Evolutionary conservation across 495 filamentous ascomycete species (phyloP).

Genomic region (Aspergillus ostianus): DNA sequence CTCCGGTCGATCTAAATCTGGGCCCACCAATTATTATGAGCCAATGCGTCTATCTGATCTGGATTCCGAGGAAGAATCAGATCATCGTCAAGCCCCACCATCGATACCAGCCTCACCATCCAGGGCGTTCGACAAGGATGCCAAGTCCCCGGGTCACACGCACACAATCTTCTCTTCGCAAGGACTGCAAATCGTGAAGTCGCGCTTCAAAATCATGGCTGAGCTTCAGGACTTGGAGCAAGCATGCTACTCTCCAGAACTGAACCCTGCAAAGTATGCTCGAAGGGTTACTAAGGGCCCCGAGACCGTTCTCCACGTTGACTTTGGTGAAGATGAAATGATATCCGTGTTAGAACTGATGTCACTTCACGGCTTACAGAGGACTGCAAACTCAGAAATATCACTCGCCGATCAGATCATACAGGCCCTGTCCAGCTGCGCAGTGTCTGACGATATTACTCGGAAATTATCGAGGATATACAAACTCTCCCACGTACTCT

Average conservation of each 20-base stretch:
- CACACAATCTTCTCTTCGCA: conserved; percentile 9
- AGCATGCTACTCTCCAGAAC: conserved; percentile 14
- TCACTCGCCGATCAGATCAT: conserved; percentile 19
- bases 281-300: not conserved
- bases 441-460: conserved; percentile 1
- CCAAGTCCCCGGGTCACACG: not conserved
- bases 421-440: conserved; percentile 7
- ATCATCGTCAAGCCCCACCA: not conserved
- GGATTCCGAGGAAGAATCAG: conserved; percentile 12
- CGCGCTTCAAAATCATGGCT: conserved; percentile 6
- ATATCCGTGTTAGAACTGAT: conserved; percentile 16
- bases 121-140: not conserved
- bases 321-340: conserved; percentile 19
- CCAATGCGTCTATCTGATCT: conserved; percentile 8
- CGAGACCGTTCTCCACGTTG: conserved; percentile 15
- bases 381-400: conserved; percentile 9
- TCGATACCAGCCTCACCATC: not conserved
- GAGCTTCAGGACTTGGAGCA: conserved; percentile 11
- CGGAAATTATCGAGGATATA: conserved; percentile 12
- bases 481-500: conserved; percentile 10
- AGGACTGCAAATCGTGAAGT: conserved; percentile 14
- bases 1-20: conserved; percentile 22
- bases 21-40: conserved; percentile 29
- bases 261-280: conserved; percentile 13
- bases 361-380: conserved; percentile 6